These are phyloP conservation scores for Exophiala sp. DNA, from an alignment of 2,329 filamentous ascomycete species.

Conservation along the genomic window DNA sequence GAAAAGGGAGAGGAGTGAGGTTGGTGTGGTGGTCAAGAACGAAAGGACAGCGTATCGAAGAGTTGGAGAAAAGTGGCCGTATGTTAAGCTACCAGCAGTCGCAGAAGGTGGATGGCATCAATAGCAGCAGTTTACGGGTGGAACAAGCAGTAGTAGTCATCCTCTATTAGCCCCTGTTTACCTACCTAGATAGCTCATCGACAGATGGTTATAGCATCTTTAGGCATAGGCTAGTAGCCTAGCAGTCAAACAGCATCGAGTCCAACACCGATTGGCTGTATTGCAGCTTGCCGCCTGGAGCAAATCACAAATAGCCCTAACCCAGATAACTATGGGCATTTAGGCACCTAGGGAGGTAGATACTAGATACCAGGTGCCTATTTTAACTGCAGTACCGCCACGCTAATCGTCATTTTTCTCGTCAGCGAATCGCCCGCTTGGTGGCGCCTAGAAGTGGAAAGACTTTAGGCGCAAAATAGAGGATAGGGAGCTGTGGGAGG, in stretches of 20 bases:
- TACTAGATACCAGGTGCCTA: too few relatives aligned
- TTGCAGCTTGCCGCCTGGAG: background rate
- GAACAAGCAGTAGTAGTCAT: too few relatives aligned
- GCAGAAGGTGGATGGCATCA: background rate
- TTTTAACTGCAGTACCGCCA: background rate
- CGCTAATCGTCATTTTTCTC: background rate
- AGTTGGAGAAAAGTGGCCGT: background rate
- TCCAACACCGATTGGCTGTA: background rate
- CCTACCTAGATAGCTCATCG: too few relatives aligned
- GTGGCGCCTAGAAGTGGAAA: background rate
- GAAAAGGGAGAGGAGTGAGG: background rate
- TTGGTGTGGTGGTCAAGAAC: conserved; percentile 3
- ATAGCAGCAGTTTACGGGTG: too few relatives aligned
- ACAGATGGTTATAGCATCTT: too few relatives aligned
- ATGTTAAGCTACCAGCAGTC: too few relatives aligned
- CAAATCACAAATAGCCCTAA: background rate
- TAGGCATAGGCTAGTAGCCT: too few relatives aligned
- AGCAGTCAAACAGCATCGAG: background rate
- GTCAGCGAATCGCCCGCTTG: background rate
- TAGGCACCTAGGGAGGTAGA: too few relatives aligned
- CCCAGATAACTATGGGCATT: too few relatives aligned
- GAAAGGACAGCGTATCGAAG: conserved; percentile 6
- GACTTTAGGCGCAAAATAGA: background rate
- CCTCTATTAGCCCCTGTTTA: too few relatives aligned
- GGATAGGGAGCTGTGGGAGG: too few relatives aligned